These are phyloP conservation scores for Annulohypoxylon moriforme DNA, from an alignment of 495 filamentous ascomycete species.

Conservation along the genomic window DNA sequence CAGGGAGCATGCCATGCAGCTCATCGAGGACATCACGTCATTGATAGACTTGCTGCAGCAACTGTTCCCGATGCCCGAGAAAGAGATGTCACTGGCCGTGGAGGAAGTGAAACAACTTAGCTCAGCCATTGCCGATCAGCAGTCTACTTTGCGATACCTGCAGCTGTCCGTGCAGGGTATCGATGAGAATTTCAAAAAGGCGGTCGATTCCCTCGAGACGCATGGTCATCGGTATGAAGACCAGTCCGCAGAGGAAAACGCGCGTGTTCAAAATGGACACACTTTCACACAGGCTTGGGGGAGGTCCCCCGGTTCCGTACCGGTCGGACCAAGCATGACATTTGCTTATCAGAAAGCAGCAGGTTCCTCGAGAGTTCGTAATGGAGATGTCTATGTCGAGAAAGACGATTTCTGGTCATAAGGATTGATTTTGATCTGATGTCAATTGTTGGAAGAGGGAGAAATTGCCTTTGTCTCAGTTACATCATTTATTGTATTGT, in stretches of 20 bases:
- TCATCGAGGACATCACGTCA: conserved; percentile 1
- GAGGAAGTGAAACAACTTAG: conserved; percentile 5
- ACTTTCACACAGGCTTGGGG: conserved; percentile 1
- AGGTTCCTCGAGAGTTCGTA: conserved; percentile 1
- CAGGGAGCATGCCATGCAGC: conserved; percentile 6
- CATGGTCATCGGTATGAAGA: not conserved
- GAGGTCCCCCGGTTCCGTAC: not conserved
- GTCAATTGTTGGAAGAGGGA: not conserved
- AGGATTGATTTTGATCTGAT: not conserved
- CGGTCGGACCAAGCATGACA: conserved; percentile 7
- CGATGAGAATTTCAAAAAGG: not conserved
- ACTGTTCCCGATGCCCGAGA: conserved; percentile 10
- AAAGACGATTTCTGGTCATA: conserved; percentile 16
- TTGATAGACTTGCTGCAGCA: conserved; percentile 13
- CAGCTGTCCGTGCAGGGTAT: not conserved
- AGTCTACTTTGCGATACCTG: not conserved
- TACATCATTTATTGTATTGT: too few species aligned
- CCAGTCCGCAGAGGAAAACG: not conserved
- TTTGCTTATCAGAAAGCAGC: conserved; percentile 7
- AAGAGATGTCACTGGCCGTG: not conserved
- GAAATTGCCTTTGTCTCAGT: too few species aligned
- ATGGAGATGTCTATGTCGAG: conserved; percentile 16
- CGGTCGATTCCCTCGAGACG: not conserved
- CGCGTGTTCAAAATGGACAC: conserved; percentile 5
- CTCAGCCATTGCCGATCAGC: not conserved